Evolutionary conservation across 1,284 basidiomycete species (phyloP), one percentile per base, ranked within the genome.

Genomic region (Puccinia coronata): DNA sequence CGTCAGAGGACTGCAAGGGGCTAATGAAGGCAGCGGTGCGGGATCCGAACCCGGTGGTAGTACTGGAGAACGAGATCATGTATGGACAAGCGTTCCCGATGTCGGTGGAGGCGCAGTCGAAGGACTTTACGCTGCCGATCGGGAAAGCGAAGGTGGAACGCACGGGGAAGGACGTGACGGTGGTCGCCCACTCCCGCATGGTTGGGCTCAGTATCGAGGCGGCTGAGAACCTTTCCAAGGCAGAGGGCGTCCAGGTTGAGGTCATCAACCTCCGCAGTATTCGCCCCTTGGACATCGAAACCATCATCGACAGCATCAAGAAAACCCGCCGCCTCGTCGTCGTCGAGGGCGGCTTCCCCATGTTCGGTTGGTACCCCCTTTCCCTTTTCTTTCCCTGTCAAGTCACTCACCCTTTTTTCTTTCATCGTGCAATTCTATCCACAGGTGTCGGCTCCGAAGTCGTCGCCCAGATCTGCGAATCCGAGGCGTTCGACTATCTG

Each of bases 1-100:
- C 90, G 86, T 91, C 96, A 36, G 96, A 98, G 87, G 97, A 99
- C 87, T 96, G 94, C 90, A 97, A 96, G 88, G 97, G 97, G 87
- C 90, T 99, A 82, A 90, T 99, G 84, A 99, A 99, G 93, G 88
- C 95, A 81, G 96, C 97, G 51, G 98, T 99, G 86, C 94, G 97
- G 73, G 97, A 99, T 87, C 95, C 95, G 82, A 99, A 98, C 89
- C 95, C 96, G 18, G 93, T 98, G 84, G 95, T 98, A 84, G 95
- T 99, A 90, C 92, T 99, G 76, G 97, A 99, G 87, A 99, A 99
- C 88, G 97, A 99, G 88, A 95, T 99, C 90, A 88, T 99, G 86
- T 99, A 99, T 88, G 97, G 97, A 88, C 91, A 95, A 83, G 91
- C 92, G 28, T 99, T 99, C 92, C 94, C 95, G 82, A 92, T 99